A percentile compares a stretch with the other conserved stretches of the same genome.
Evolutionary conservation across 2,329 filamentous ascomycete species (phyloP).

Genomic region (Nectriaceae sp.): DNA sequence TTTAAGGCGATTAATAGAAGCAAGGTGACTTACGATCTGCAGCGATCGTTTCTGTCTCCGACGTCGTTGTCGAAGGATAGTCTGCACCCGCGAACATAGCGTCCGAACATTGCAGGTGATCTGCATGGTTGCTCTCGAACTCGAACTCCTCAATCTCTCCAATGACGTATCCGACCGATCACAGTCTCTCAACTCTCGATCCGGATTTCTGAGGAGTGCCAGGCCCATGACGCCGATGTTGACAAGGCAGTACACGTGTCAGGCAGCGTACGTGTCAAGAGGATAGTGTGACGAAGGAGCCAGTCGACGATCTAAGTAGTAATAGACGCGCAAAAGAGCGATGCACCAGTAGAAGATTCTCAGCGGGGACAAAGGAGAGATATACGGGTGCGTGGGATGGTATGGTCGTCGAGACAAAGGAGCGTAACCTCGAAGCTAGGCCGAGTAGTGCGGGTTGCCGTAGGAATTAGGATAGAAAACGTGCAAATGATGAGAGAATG

Average conservation of each 20-base stretch:
- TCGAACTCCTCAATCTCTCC: conserved; percentile 17
- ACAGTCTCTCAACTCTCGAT: conserved; percentile 21
- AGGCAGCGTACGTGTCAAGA: too few relatives aligned
- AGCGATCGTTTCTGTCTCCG: conserved; percentile 45
- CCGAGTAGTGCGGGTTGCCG: background rate
- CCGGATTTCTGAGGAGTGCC: conserved; percentile 5
- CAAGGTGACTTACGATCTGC: conserved; percentile 46
- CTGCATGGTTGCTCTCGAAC: conserved; percentile 28
- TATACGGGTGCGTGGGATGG: background rate
- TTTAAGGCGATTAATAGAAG: background rate
- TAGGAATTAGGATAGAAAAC: background rate
- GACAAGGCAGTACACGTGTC: background rate
- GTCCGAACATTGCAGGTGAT: conserved; percentile 46
- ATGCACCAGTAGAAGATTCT: background rate
- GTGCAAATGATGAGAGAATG: background rate
- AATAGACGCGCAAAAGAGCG: background rate
- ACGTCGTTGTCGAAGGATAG: conserved; percentile 40
- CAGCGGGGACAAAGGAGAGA: background rate
- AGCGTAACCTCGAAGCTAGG: conserved; percentile 10
- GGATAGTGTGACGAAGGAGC: background rate
- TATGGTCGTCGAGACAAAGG: conserved; percentile 13
- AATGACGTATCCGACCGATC: conserved; percentile 10
- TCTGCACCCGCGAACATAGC: conserved; percentile 47
- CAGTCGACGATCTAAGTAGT: background rate
- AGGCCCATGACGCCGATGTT: conserved; percentile 13